Evolutionary conservation across 1,284 basidiomycete species (phyloP).

Genomic region (Ganoderma leucocontextum): DNA sequence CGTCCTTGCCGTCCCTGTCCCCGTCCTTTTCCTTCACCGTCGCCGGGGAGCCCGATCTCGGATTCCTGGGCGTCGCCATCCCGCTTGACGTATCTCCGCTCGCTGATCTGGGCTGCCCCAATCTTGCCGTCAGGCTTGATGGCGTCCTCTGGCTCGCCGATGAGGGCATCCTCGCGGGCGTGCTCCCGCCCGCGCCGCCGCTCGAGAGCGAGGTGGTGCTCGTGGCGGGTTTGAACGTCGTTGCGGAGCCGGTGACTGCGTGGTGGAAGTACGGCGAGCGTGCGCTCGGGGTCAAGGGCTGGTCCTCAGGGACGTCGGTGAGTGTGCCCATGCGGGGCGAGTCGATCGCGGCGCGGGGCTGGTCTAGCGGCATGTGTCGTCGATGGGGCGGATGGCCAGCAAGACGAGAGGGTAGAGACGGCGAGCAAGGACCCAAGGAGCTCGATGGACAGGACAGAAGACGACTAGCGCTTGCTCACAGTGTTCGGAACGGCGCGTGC

Average conservation of each 20-base stretch:
- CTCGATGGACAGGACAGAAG: neutral
- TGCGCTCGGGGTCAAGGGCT: conserved; percentile 38
- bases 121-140: conserved; percentile 22
- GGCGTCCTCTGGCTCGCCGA: conserved; percentile 32
- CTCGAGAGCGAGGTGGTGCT: conserved; percentile 43
- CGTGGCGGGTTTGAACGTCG: conserved; percentile 39
- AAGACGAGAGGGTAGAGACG: conserved; percentile 10
- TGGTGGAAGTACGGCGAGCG: conserved; percentile 45
- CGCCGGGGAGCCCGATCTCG: conserved; percentile 35
- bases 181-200: conserved; percentile 29
- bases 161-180: conserved; percentile 26
- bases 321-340: conserved; percentile 39
- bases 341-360: conserved; percentile 27
- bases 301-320: conserved; percentile 54
- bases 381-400: conserved; percentile 22
- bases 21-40: conserved; percentile 32
- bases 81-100: conserved; percentile 32
- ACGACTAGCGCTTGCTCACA: neutral
- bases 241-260: conserved; percentile 41
- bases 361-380: conserved; percentile 5
- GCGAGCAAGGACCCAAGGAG: neutral
- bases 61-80: conserved; percentile 21
- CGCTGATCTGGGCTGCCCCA: conserved; percentile 9
- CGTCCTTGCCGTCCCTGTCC: conserved; percentile 25
- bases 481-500: neutral